Percentiles rank a stretch among this genome's conserved stretches.
phyloP scores from a whole-genome alignment of 2,329 filamentous ascomycete genomes.

The Alternaria ventricosa region DNA sequence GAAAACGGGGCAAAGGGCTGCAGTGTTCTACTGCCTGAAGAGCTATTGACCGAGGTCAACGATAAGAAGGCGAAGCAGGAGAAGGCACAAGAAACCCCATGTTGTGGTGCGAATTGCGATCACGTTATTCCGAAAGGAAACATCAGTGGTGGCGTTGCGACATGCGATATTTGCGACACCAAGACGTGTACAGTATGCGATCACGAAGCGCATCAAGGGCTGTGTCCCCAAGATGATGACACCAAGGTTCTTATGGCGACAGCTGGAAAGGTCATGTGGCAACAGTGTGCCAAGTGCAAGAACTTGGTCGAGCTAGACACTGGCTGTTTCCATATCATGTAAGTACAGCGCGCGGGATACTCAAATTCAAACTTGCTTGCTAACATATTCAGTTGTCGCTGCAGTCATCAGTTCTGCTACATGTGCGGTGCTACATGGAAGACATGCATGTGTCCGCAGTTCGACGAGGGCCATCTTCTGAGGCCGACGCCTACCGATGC shows the following conservation, averaged over 20 bases:
- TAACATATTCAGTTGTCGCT: conserved; percentile 12
- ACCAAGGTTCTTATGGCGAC: conserved; percentile 20
- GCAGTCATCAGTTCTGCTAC: conserved; percentile 28
- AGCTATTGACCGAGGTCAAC: background rate
- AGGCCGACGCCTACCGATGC: background rate
- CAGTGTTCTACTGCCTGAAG: background rate
- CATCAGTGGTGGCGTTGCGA: background rate
- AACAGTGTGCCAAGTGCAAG: conserved; percentile 22
- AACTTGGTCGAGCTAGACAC: conserved; percentile 25
- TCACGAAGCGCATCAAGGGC: background rate
- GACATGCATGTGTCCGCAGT: conserved; percentile 17
- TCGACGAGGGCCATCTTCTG: conserved; percentile 16
- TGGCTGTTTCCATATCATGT: conserved; percentile 31
- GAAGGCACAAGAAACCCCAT: background rate
- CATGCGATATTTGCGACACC: background rate
- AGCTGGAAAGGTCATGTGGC: conserved; percentile 23
- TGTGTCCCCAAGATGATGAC: conserved; percentile 21
- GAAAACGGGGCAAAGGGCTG: conserved; percentile 18
- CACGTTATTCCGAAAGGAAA: background rate
- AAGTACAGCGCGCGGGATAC: background rate
- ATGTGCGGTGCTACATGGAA: conserved; percentile 25
- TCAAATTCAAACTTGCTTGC: background rate
- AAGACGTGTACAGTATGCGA: background rate
- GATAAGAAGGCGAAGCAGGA: background rate
- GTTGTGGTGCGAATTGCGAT: background rate